Evolutionary conservation across 1,284 basidiomycete species (phyloP), one percentile per base, ranked within the genome.

Genomic region (Singerocomus rubriflavus): DNA sequence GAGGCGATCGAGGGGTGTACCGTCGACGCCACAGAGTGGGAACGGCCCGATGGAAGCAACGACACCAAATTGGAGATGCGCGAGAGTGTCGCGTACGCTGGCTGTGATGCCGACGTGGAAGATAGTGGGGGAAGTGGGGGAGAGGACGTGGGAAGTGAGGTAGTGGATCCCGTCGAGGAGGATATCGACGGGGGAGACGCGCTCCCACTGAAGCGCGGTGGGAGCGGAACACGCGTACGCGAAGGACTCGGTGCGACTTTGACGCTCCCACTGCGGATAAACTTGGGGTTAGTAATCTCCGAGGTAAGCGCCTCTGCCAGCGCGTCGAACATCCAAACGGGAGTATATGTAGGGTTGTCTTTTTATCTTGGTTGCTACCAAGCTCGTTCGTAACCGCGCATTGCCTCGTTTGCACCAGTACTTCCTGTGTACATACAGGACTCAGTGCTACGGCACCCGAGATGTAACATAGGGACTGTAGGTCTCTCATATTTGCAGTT

Each of bases 61-160:
- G 64, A 68, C 2, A 68, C 62, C 13, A 63, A 33, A 26, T 55
- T 57, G 1, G 67, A 66, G 25, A 69, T 34, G 17, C 65, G 65
- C 7, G 65, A 64, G n/a, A 69, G 47, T 1, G 65, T 59, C 1
- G 51, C 59, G 9, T 61, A 56, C 9, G 57, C 51, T 1, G 65
- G 61, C 0, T 52, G 42, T 4, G 58, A 30, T 3, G 50, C 2
- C 11, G 42, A 47, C 1, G 34, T 5, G 2, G 36, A 38, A 16
- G 30, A 13, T 36, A 7, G 2, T 5, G 16, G 32, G 27, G 9
- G 21, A 12, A 17, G 41, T 35, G 57, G 34, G 3, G 58, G 33
- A 12, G 59, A 50, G 2, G 55, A 33, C 4, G 42, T 21, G 2
- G 63, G 45, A 1, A 59, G 48, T 0, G 61, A 55, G 0, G 39